These are phyloP conservation scores for Paraconiothyrium brasiliense DNA, from an alignment of 2,329 filamentous ascomycete species.

Conservation along the genomic window DNA sequence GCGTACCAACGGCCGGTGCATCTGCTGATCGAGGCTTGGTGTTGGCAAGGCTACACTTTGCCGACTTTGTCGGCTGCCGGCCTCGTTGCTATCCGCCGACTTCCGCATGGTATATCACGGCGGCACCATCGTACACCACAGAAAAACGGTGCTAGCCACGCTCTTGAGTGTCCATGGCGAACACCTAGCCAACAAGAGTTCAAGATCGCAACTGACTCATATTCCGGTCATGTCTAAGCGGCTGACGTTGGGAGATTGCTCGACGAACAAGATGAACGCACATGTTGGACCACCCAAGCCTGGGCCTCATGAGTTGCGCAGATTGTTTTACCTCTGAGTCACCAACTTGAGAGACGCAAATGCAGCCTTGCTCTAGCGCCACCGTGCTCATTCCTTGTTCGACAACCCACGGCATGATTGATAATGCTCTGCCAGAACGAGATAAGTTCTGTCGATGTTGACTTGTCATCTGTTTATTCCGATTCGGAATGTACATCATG, in stretches of 20 bases:
- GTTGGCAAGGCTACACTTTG: neutral
- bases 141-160: neutral
- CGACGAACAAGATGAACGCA: neutral
- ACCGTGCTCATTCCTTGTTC: neutral
- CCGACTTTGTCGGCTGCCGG: constrained; percentile 6
- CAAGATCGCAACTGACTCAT: neutral
- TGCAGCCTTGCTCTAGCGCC: constrained; percentile 7
- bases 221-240: neutral
- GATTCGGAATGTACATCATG: neutral
- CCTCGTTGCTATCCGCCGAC: constrained; percentile 11
- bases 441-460: neutral
- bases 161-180: neutral
- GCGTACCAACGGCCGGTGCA: constrained; percentile 13
- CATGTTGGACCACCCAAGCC: neutral
- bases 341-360: neutral
- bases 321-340: constrained; percentile 2
- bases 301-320: constrained; percentile 1
- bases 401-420: neutral
- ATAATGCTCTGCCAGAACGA: constrained; percentile 3
- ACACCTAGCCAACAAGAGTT: neutral
- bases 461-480: constrained; percentile 3
- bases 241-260: neutral
- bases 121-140: neutral
- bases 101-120: constrained; percentile 11
- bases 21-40: constrained; percentile 19